Conservation (phyloP, 257 asterid species). For the Penstemon eatonii region DNA sequence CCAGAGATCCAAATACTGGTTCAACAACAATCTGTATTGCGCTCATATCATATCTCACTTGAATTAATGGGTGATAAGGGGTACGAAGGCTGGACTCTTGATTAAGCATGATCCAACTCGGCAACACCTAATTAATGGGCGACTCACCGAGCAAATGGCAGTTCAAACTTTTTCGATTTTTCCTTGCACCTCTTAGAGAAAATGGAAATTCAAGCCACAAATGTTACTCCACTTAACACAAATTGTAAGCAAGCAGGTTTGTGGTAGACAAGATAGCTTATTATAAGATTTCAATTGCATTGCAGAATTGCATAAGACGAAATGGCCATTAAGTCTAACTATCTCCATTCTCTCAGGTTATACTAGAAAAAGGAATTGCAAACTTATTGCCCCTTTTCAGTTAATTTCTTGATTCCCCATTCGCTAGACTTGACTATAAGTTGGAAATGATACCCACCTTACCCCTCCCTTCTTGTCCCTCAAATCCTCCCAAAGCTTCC, state of each 20-base stretch:
- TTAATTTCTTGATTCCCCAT: neutral
- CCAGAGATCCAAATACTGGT: too few relatives aligned
- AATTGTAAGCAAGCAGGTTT: neutral
- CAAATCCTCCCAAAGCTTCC: neutral
- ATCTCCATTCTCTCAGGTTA: neutral
- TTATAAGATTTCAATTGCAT: neutral
- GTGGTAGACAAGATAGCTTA: too few relatives aligned
- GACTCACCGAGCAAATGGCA: neutral
- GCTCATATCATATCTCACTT: too few relatives aligned
- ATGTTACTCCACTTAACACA: neutral
- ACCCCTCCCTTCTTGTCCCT: neutral
- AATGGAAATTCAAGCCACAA: neutral
- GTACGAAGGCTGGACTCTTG: too few relatives aligned
- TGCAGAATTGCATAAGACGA: neutral
- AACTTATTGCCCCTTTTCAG: neutral
- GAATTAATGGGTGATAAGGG: too few relatives aligned
- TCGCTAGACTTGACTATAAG: neutral
- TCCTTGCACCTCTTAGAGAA: neutral
- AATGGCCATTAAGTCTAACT: neutral
- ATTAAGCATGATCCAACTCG: too few relatives aligned
- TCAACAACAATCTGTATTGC: too few relatives aligned
- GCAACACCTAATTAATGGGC: too few relatives aligned
- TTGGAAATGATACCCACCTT: neutral
- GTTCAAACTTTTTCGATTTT: too few relatives aligned
- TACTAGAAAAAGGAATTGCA: neutral